phyloP scores from a whole-genome alignment of 1,284 basidiomycete species.

The Ganoderma meredithae region DNA sequence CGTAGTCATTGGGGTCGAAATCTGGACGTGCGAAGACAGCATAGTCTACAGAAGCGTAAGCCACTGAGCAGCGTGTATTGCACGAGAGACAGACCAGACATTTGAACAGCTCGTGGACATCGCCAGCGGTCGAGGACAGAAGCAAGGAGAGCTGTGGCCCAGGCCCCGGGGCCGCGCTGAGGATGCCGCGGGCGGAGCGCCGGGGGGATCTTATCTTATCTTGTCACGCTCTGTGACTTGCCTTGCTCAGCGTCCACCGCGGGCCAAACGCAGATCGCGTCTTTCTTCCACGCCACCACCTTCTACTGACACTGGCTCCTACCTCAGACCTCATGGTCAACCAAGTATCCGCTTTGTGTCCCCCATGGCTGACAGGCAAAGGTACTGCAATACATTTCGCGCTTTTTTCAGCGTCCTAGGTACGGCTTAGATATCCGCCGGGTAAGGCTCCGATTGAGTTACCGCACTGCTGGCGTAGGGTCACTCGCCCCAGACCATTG shows the following conservation, averaged over 20 bases:
- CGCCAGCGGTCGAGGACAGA: constrained; percentile 14
- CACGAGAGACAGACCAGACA: constrained; percentile 36
- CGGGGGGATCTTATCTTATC: constrained; percentile 23
- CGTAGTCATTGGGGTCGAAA: constrained; percentile 90
- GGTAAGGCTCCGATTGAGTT: not conserved
- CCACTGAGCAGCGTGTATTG: constrained; percentile 5
- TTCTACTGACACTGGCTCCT: not conserved
- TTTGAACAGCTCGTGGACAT: constrained; percentile 28
- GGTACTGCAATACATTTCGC: not conserved
- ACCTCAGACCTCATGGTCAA: not conserved
- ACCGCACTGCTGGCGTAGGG: not conserved
- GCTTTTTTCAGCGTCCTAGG: constrained; percentile 10
- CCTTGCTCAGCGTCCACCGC: not conserved
- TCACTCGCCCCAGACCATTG: not conserved
- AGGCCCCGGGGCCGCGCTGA: not conserved
- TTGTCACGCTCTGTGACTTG: not conserved
- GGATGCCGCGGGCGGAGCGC: no score
- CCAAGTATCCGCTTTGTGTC: constrained; percentile 1
- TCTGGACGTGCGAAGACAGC: constrained; percentile 69
- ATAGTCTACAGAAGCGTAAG: constrained; percentile 56
- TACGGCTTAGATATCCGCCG: not conserved
- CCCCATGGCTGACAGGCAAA: not conserved
- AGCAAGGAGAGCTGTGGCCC: constrained; percentile 11
- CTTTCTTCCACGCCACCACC: not conserved
- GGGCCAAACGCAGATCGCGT: not conserved